phyloP scores from a whole-genome alignment of 2,329 filamentous ascomycete genomes.

The Aspergillus pseudoglaucus region DNA sequence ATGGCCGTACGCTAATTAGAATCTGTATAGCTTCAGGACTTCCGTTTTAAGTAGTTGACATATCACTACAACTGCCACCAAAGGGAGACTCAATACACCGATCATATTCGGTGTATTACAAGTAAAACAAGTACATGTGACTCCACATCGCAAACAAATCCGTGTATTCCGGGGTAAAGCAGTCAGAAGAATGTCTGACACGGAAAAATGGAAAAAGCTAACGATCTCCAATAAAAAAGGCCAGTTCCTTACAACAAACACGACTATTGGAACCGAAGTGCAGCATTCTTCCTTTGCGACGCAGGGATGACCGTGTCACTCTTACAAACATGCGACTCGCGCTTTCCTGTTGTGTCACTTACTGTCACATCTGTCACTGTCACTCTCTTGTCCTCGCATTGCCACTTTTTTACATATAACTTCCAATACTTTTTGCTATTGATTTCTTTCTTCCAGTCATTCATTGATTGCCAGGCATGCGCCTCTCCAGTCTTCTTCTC shows the following conservation, averaged over 20 bases:
- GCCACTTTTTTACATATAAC: slow-evolving; percentile 6
- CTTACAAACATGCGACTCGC: neutral
- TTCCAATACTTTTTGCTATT: neutral
- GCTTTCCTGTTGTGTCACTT: no score
- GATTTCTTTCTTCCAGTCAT: neutral
- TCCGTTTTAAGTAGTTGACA: no score
- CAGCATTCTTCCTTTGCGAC: neutral
- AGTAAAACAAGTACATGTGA: no score
- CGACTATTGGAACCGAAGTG: neutral
- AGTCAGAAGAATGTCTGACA: neutral
- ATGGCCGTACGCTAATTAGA: no score
- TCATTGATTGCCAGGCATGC: neutral
- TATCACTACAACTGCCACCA: no score
- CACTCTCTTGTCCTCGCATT: neutral
- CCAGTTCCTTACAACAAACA: neutral
- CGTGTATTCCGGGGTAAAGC: neutral
- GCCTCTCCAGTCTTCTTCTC: slow-evolving; percentile 15
- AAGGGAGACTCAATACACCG: no score
- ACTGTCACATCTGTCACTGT: no score
- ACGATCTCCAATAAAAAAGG: neutral
- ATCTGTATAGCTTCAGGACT: no score
- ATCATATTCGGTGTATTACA: no score
- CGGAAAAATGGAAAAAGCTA: neutral
- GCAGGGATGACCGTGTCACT: neutral
- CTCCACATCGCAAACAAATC: no score